These are phyloP conservation scores for Cryphonectria nitschkei DNA, from an alignment of 2,329 filamentous ascomycete species.

Conservation along the genomic window DNA sequence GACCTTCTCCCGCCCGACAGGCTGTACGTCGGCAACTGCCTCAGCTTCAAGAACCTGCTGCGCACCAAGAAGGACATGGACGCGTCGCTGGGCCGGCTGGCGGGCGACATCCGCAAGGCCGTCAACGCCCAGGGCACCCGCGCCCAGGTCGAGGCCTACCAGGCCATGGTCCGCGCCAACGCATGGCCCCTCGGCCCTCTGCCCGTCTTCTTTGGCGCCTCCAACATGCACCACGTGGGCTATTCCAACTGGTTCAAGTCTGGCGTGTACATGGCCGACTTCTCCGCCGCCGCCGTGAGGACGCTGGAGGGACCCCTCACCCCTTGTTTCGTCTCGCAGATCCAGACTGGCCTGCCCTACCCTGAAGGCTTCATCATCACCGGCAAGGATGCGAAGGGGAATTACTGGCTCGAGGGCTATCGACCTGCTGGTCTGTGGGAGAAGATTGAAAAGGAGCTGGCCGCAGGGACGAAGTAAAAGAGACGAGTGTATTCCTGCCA, in stretches of 20 bases:
- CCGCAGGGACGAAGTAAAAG: not conserved
- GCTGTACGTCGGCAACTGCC: conserved; percentile 39
- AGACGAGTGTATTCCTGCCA: no score
- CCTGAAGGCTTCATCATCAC: conserved; percentile 36
- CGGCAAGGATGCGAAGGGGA: conserved; percentile 37
- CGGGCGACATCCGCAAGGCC: conserved; percentile 34
- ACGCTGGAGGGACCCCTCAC: conserved; percentile 4
- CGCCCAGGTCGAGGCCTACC: conserved; percentile 42
- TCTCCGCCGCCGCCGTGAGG: conserved; percentile 33
- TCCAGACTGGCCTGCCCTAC: conserved; percentile 33
- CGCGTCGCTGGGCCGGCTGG: conserved; percentile 38
- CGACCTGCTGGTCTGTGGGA: conserved; percentile 34
- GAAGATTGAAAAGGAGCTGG: conserved; percentile 29
- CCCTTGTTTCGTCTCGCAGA: conserved; percentile 35
- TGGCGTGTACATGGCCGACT: conserved; percentile 35
- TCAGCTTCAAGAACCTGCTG: conserved; percentile 33
- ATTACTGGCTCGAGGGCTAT: conserved; percentile 38
- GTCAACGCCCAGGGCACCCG: conserved; percentile 40
- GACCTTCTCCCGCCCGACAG: conserved; percentile 33
- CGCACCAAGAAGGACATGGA: conserved; percentile 28
- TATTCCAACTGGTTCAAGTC: conserved; percentile 41
- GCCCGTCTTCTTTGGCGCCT: conserved; percentile 35
- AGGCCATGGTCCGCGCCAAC: conserved; percentile 34
- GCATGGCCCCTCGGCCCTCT: conserved; percentile 33
- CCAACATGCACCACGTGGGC: conserved; percentile 38